phyloP scores from a whole-genome alignment of 2,329 filamentous ascomycete genomes.

The Ophiostoma sp. region DNA sequence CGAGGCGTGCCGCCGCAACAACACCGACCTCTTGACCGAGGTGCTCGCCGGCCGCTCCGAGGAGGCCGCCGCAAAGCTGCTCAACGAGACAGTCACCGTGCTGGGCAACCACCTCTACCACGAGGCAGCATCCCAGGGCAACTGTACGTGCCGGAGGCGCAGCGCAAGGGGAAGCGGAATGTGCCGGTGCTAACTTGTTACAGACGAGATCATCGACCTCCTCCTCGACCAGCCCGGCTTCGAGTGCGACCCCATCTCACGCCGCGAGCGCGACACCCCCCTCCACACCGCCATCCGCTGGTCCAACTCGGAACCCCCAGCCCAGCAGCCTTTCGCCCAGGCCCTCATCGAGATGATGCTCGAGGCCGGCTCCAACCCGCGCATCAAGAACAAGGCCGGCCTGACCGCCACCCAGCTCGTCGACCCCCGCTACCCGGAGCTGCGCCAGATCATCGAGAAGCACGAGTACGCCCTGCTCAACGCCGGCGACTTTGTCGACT shows the following conservation, averaged over 20 bases:
- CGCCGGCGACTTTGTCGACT: slow-evolving; percentile 51
- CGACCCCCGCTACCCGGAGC: slow-evolving; percentile 60
- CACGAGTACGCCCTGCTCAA: slow-evolving; percentile 62
- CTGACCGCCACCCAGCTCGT: slow-evolving; percentile 66
- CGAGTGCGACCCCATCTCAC: slow-evolving; percentile 74
- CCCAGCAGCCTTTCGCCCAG: slow-evolving; percentile 59
- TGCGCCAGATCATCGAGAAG: slow-evolving; percentile 60
- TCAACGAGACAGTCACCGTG: slow-evolving; percentile 80
- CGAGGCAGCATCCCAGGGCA: slow-evolving; percentile 77
- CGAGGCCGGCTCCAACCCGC: slow-evolving; percentile 63
- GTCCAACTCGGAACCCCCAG: slow-evolving; percentile 61
- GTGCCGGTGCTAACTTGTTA: neutral
- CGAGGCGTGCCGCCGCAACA: slow-evolving; percentile 90
- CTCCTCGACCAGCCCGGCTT: slow-evolving; percentile 79
- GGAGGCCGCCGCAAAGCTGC: slow-evolving; percentile 63
- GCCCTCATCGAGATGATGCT: slow-evolving; percentile 73
- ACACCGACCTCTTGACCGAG: slow-evolving; percentile 75
- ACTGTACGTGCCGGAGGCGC: slow-evolving; percentile 51
- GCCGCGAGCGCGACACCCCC: slow-evolving; percentile 67
- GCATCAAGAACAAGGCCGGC: slow-evolving; percentile 63
- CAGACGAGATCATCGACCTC: slow-evolving; percentile 73
- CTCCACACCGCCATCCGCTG: slow-evolving; percentile 74
- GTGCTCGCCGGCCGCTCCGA: slow-evolving; percentile 59
- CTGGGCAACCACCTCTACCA: slow-evolving; percentile 87
- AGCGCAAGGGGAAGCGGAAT: too few species aligned